These are phyloP conservation scores for Hevea brasiliensis DNA, from an alignment of 345 rosid genomes.

Conservation along the genomic window DNA sequence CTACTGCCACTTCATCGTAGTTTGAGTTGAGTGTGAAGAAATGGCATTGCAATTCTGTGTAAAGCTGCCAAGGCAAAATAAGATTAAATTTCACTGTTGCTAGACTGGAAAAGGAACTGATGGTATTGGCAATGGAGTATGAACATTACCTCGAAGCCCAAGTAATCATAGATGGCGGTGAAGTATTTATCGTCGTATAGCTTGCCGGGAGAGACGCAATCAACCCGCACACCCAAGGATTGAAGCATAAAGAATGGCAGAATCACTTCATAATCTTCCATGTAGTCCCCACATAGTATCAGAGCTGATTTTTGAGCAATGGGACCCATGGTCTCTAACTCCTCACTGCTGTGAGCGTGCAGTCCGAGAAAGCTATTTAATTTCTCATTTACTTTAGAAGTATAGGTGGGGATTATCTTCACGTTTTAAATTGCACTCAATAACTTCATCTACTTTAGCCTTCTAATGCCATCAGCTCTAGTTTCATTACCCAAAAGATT, in stretches of 20 bases:
- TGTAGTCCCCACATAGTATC: slow-evolving; percentile 52
- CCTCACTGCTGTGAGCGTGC: not conserved
- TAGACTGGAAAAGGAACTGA: too few relatives aligned
- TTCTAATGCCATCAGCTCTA: too few relatives aligned
- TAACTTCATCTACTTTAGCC: slow-evolving; percentile 3
- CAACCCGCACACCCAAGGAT: slow-evolving; percentile 48
- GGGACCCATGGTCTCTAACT: not conserved
- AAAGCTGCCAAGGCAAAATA: slow-evolving; percentile 37
- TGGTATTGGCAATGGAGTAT: too few relatives aligned
- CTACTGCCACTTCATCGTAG: slow-evolving; percentile 35
- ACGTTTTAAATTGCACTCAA: slow-evolving; percentile 14
- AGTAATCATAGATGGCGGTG: slow-evolving; percentile 45
- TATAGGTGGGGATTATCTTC: not conserved
- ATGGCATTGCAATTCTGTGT: slow-evolving; percentile 48
- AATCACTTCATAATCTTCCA: slow-evolving; percentile 50
- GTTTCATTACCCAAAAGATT: too few relatives aligned
- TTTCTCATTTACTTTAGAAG: slow-evolving; percentile 26
- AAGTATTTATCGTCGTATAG: slow-evolving; percentile 41
- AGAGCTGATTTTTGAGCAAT: slow-evolving; percentile 37
- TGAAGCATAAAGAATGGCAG: slow-evolving; percentile 46
- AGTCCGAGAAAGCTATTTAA: too few relatives aligned
- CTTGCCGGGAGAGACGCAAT: slow-evolving; percentile 48
- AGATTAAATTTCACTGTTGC: too few relatives aligned
- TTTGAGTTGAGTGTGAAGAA: slow-evolving; percentile 40
- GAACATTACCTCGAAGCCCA: slow-evolving; percentile 53